phyloP scores from a whole-genome alignment of 352 stramenopile species.

The Globisporangium viniferum region DNA sequence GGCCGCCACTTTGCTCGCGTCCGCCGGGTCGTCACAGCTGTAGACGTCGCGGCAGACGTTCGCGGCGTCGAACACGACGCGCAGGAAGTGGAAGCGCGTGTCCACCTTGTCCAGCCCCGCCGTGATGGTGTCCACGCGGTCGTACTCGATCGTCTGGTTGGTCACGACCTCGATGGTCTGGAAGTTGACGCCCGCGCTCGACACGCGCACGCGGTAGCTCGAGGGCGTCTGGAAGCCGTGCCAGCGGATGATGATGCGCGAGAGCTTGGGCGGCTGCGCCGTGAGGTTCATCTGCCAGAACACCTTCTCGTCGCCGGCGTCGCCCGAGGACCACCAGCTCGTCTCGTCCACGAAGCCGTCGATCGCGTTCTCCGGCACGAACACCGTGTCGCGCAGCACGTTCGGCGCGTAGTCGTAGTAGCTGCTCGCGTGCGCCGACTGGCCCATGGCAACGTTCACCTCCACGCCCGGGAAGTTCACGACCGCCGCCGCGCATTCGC shows the following conservation, averaged over 20 bases:
- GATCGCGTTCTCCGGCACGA: conserved; percentile 61
- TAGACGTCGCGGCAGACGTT: conserved; percentile 48
- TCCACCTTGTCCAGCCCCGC: conserved; percentile 37
- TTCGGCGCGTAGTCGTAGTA: conserved; percentile 78
- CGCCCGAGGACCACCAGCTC: conserved; percentile 77
- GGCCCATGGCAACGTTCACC: conserved; percentile 57
- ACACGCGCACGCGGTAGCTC: conserved; percentile 60
- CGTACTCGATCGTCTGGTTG: conserved; percentile 44
- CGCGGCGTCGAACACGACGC: conserved; percentile 40
- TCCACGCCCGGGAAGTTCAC: conserved; percentile 66
- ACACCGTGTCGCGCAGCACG: conserved; percentile 50
- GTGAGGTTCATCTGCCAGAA: conserved; percentile 84
- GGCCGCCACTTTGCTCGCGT: conserved; percentile 11
- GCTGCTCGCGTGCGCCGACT: conserved; percentile 57
- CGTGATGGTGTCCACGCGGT: conserved; percentile 67
- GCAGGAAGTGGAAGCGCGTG: conserved; percentile 54
- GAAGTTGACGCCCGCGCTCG: conserved; percentile 58
- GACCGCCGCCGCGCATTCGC: conserved; percentile 11
- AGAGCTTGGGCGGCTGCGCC: conserved; percentile 32
- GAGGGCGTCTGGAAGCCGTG: conserved; percentile 64
- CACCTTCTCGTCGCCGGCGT: conserved; percentile 32
- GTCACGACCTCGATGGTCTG: conserved; percentile 46
- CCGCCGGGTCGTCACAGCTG: conserved; percentile 34
- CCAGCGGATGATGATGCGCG: conserved; percentile 68
- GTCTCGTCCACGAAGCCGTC: conserved; percentile 67